Percentiles rank a stretch among this genome's conserved stretches.
Evolutionary conservation across 345 rosid genomes (phyloP).

Genomic region (Gossypium arboreum): DNA sequence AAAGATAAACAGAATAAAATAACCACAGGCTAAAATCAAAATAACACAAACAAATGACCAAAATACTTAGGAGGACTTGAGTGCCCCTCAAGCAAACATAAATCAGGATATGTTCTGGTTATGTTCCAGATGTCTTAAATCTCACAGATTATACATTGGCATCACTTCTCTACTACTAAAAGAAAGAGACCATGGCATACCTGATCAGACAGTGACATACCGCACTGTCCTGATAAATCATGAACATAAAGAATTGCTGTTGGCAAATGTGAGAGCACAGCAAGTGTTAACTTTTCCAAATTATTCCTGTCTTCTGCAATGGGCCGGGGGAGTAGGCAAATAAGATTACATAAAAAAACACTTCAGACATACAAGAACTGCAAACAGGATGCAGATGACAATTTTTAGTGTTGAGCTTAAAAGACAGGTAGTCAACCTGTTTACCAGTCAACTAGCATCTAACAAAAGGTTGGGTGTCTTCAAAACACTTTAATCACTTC

Average conservation of each 20-base stretch:
- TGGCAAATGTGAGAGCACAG: conserved; percentile 90
- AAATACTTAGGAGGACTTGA: background rate
- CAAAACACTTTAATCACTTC: background rate
- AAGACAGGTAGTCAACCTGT: background rate
- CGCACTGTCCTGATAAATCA: conserved; percentile 94
- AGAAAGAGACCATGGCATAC: conserved; percentile 26
- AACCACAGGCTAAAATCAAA: background rate
- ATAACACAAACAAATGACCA: background rate
- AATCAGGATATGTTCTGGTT: background rate
- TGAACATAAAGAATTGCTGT: conserved; percentile 89
- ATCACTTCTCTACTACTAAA: background rate
- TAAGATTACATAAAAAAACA: conserved; percentile 11
- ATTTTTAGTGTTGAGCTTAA: background rate
- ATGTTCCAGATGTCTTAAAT: background rate
- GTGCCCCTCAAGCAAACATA: background rate
- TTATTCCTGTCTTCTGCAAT: conserved; percentile 78
- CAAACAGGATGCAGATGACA: background rate
- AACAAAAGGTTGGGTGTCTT: background rate
- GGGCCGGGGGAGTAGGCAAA: background rate
- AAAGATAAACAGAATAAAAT: background rate
- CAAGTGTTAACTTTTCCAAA: conserved; percentile 88
- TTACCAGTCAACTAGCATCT: background rate
- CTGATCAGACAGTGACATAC: conserved; percentile 91
- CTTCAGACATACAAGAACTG: background rate
- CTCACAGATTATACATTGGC: conserved; percentile 1